Conservation (phyloP, 352 stramenopile genomes). For the Globisporangium acanthophoron region DNA sequence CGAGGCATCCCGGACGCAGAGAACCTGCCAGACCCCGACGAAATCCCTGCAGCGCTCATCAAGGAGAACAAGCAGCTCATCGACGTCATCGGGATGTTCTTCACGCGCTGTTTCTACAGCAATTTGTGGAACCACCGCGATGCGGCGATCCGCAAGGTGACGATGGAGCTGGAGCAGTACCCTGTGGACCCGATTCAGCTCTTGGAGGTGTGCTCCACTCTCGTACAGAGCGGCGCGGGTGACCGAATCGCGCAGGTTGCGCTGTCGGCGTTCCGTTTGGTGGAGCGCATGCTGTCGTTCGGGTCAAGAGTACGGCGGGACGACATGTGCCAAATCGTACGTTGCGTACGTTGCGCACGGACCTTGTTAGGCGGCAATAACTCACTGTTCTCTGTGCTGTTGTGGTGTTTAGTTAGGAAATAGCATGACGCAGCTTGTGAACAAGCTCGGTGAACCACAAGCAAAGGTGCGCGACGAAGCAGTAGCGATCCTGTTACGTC, state of each 20-base stretch:
- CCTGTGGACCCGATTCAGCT: conserved; percentile 38
- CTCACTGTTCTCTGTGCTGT: neutral
- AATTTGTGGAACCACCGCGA: conserved; percentile 86
- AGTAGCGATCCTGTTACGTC: conserved; percentile 24
- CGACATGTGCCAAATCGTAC: conserved; percentile 67
- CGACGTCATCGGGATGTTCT: conserved; percentile 61
- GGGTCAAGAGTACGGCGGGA: conserved; percentile 38
- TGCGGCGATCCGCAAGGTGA: conserved; percentile 80
- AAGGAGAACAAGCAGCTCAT: conserved; percentile 82
- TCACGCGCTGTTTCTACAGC: conserved; percentile 81
- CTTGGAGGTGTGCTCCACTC: conserved; percentile 52
- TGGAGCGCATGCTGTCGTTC: conserved; percentile 56
- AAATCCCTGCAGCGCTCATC: conserved; percentile 51
- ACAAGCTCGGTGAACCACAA: conserved; percentile 70
- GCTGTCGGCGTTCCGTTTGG: conserved; percentile 61
- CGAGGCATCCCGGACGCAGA: conserved; percentile 62
- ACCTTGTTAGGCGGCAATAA: neutral
- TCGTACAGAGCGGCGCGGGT: conserved; percentile 66
- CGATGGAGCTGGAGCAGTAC: conserved; percentile 62
- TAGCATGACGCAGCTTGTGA: conserved; percentile 71
- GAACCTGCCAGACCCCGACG: conserved; percentile 63
- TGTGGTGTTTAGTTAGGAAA: conserved; percentile 46
- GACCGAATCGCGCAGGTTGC: conserved; percentile 75
- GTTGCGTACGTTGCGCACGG: conserved; percentile 15
- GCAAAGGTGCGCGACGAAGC: conserved; percentile 73